phyloP scores from a whole-genome alignment of 805 yeast genomes.

The Wickerhamiella parazyma region DNA sequence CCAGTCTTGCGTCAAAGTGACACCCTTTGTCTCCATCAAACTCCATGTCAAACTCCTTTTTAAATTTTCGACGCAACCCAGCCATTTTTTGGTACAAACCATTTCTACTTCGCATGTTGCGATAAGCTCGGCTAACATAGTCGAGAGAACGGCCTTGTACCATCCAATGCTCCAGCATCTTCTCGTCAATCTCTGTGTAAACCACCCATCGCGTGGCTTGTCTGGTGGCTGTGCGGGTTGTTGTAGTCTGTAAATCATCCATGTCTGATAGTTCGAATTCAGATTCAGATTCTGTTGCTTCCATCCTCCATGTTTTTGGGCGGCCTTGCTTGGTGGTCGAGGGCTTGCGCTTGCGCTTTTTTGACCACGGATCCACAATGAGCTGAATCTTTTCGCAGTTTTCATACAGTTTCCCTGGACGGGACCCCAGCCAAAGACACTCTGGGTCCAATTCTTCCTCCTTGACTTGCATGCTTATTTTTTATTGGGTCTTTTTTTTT shows the following conservation, averaged over 20 bases:
- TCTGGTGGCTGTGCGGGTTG: background rate
- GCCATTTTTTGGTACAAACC: conserved; percentile 7
- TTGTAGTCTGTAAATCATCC: background rate
- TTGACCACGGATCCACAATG: background rate
- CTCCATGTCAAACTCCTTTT: background rate
- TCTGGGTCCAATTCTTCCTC: background rate
- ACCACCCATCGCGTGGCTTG: conserved; percentile 4
- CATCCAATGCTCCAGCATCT: conserved; percentile 5
- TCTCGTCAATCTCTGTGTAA: background rate
- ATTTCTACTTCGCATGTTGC: background rate
- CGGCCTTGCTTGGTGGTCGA: conserved; percentile 3
- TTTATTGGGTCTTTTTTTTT: background rate
- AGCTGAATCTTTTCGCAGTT: background rate
- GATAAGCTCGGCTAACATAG: conserved; percentile 1
- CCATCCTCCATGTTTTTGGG: background rate
- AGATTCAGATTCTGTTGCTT: background rate
- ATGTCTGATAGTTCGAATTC: conserved; percentile 3
- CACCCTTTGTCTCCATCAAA: background rate
- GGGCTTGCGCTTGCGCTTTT: conserved; percentile 1
- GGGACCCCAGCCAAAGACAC: background rate
- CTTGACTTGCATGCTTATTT: background rate
- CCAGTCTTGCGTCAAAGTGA: background rate
- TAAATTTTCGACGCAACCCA: background rate
- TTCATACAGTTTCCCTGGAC: background rate
- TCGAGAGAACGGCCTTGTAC: conserved; percentile 4